Conservation (phyloP, 192 early-diverging fungal species). For the Gonapodya sp. region DNA sequence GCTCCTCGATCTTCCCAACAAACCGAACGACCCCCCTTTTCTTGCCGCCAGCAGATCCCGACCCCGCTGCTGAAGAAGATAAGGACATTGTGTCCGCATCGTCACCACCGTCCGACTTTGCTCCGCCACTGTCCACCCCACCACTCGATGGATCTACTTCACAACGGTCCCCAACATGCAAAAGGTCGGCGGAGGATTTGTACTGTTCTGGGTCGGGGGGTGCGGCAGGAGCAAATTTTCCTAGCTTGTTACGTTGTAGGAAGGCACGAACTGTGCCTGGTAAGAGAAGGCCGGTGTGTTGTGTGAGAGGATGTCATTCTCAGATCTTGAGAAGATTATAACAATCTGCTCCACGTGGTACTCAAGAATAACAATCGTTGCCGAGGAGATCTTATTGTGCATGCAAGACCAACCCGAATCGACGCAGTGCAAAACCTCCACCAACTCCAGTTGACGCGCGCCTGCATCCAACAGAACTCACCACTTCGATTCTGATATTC, state of each 20-base stretch:
- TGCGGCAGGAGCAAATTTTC: constrained; percentile 62
- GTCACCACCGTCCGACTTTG: constrained; percentile 26
- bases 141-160: constrained; percentile 56
- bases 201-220: constrained; percentile 26
- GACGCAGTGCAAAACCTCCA: too few relatives aligned
- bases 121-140: constrained; percentile 17
- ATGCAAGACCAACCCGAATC: too few relatives aligned
- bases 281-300: neutral
- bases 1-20: constrained; percentile 60
- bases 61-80: neutral
- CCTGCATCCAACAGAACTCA: too few relatives aligned
- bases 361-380: too few relatives aligned
- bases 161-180: constrained; percentile 74
- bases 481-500: constrained; percentile 75
- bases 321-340: too few relatives aligned
- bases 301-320: neutral
- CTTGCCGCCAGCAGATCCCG: constrained; percentile 1
- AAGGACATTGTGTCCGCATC: constrained; percentile 19
- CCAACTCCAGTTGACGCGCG: too few relatives aligned
- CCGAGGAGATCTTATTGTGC: too few relatives aligned
- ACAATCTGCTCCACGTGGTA: too few relatives aligned
- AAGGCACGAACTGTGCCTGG: constrained; percentile 80
- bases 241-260: constrained; percentile 79
- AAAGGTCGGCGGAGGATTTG: constrained; percentile 35
- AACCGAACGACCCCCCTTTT: constrained; percentile 57